Percentiles rank a stretch among this genome's conserved stretches.
phyloP scores from a whole-genome alignment of 2,329 filamentous ascomycete species.

The Erysiphe pulchra region DNA sequence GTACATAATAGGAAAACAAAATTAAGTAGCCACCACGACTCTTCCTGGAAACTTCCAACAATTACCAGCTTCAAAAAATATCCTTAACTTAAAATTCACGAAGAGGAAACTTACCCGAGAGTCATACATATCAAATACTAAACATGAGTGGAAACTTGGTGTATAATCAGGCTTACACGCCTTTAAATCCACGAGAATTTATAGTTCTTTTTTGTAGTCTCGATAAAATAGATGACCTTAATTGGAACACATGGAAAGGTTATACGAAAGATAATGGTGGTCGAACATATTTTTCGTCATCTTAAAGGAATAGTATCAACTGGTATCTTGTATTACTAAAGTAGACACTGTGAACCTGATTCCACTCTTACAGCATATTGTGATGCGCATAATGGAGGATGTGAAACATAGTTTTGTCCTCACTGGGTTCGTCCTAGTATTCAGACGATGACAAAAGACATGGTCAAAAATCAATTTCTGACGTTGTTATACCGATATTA shows the following conservation, averaged over 20 bases:
- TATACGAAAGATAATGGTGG: neutral
- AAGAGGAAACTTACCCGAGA: neutral
- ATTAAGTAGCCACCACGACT: too few relatives aligned
- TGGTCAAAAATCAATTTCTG: neutral
- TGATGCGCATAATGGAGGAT: neutral
- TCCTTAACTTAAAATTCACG: neutral
- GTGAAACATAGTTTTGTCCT: too few relatives aligned
- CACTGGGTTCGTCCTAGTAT: too few relatives aligned
- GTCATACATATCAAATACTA: neutral
- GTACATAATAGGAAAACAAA: neutral
- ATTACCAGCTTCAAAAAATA: neutral
- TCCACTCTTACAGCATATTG: neutral
- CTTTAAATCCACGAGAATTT: neutral
- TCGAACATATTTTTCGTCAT: neutral
- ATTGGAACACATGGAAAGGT: neutral
- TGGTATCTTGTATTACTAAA: neutral
- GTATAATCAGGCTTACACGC: too few relatives aligned
- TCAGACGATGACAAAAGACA: too few relatives aligned
- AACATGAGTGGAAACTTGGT: neutral
- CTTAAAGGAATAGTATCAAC: neutral
- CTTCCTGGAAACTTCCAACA: neutral
- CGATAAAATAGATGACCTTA: neutral
- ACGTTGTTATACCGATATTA: neutral
- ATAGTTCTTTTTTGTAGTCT: neutral
- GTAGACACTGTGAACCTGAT: neutral